Evolutionary conservation across 305 asterid species (phyloP), one percentile per base, ranked within the genome.

Genomic region (Salvia sclarea): DNA sequence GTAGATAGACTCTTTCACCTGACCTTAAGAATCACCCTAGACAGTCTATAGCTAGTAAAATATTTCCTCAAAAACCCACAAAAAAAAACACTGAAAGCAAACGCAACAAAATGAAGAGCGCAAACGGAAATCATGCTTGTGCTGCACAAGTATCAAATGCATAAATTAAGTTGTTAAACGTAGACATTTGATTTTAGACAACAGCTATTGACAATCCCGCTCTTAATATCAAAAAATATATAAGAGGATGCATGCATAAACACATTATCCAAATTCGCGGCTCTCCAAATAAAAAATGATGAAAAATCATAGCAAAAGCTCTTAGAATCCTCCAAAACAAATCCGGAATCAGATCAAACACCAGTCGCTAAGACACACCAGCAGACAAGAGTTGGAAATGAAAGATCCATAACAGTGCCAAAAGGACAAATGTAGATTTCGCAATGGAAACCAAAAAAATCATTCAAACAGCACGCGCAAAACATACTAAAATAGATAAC

Each of bases 361-460:
- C 3, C 13, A 35, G 18, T 20, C 24, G 6, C 33, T 25, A 44
- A 17, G 7, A 37, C 24, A 13, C 3, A 18, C 2, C 24, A 8
- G 4, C 38, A 10, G 8, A 14, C 28, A 31, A 4, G 33, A 16
- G 30, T 12, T 1, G 11, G 21, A 50, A 14, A 53, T 0, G 10
- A 2, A 30, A 40, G 40, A 28, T 1, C 54, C 57, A 49, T 52
- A 20, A 31, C 30, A 73, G 14, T 20, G 20, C 50, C 21, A 37
- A 43, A 48, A 59, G n/a, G 1, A 48, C 30, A 40, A 2, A 4
- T 6, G 12, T 12, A 35, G 11, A 71, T 43, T 56, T 66, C 65
- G 43, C 30, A 65, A 16, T 14, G 69, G 12, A 24, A 58, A 38
- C 24, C 31, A 71, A 37, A 49, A 8, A 62, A 62, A 53, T 62